Evolutionary conservation across 768 basidiomycete genomes (phyloP), one percentile per base, ranked within the genome.

Genomic region (Rhodotorula sphaerocarpa): DNA sequence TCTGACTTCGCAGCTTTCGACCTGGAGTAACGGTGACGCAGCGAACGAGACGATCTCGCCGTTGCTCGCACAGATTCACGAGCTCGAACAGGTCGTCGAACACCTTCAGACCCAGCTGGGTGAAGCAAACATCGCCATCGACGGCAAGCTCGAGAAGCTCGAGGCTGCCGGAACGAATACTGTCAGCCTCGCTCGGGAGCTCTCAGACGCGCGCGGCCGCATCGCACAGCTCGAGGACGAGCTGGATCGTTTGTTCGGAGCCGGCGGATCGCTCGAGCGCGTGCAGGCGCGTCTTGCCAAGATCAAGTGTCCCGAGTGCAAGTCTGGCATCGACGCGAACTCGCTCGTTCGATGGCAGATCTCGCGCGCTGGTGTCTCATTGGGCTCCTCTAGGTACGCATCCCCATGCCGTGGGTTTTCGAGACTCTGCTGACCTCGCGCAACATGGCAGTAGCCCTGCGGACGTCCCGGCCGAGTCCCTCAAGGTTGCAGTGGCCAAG

Each of bases 101-200:
- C 41, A 48, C 23, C 56, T 72, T 20, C 63, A 69, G 39, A 31
- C n/a, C 5, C 59, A 90, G 68, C 83, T 91, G 31, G 85, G 86
- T 65, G 79, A 73, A 4, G 89, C 88, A 15, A 90, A 92, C 72
- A 84, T 86, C 41, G 86, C 82, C 69, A 87, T 92, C 57, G 90
- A 92, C 69, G 85, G 89, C 71, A 90, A 91, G 74, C 79, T 92
- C 21, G 88, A 89, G 72, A 83, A 85, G 55, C 83, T 92, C 71
- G 84, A 89, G 59, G 84, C 85, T 0, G 88, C 88, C 7, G 74
- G 69, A 9, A 63, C 57, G 28, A 62, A 67, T 46, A 63, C 58
- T 21, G 47, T 72, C 48, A 41, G 57, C 14, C 50, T 70, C 50
- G 60, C 63, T 12, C 50, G 63, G 2, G 57, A 71, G 56, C 67